These are phyloP conservation scores for Pelargonium australe DNA, from an alignment of 441 rosid genomes.

Conservation along the genomic window DNA sequence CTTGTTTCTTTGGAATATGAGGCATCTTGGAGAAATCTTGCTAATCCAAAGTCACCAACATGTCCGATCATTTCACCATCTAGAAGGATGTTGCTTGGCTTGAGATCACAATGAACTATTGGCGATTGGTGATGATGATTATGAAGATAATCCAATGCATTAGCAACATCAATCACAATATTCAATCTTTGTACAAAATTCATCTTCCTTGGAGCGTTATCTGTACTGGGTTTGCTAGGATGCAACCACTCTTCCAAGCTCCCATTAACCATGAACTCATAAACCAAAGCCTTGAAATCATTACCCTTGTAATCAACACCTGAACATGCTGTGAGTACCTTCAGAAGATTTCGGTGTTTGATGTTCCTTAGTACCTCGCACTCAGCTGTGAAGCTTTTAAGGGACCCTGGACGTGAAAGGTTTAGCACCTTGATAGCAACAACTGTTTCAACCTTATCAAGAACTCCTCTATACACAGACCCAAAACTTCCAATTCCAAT, in stretches of 20 bases:
- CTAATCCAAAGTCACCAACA: slow-evolving; percentile 11
- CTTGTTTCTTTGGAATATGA: rapidly evolving
- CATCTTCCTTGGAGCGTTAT: too few species aligned
- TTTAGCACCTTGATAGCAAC: slow-evolving; percentile 16
- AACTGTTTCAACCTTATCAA: not conserved
- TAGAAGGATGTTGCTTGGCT: slow-evolving; percentile 12
- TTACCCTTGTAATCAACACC: slow-evolving; percentile 6
- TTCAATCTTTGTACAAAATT: slow-evolving; percentile 7
- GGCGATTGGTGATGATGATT: not conserved
- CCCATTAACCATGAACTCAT: slow-evolving; percentile 19
- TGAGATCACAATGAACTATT: slow-evolving; percentile 12
- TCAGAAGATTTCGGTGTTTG: slow-evolving; percentile 15
- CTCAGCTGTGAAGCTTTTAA: slow-evolving; percentile 17
- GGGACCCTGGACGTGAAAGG: slow-evolving; percentile 7
- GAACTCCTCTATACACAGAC: slow-evolving; percentile 15
- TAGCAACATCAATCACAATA: not conserved
- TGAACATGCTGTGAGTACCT: slow-evolving; percentile 16
- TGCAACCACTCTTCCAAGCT: slow-evolving; percentile 15
- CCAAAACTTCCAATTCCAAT: slow-evolving; percentile 14
- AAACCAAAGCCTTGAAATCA: slow-evolving; percentile 18
- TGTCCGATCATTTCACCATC: slow-evolving; percentile 11
- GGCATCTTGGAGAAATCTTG: not conserved
- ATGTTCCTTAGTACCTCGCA: slow-evolving; percentile 9
- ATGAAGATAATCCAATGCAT: slow-evolving; percentile 6
- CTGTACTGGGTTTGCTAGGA: too few species aligned